Percentiles rank a stretch among this genome's conserved stretches.
phyloP scores from a whole-genome alignment of 306 rosid species.

The Citrullus amarus region DNA sequence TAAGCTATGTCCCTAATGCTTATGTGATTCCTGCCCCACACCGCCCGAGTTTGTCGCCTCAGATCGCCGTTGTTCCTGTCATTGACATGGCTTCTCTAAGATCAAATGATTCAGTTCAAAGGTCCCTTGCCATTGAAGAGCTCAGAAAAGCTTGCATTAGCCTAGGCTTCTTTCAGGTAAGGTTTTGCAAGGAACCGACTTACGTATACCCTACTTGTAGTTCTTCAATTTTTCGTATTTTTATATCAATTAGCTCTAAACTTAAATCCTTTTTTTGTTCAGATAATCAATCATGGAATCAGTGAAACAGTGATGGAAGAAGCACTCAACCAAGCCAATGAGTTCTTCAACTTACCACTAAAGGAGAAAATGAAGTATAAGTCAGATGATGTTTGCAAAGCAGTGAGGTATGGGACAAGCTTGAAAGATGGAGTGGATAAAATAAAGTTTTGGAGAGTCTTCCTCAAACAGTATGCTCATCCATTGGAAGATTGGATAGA shows the following conservation, averaged over 20 bases:
- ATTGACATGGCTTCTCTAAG: slow-evolving; percentile 25
- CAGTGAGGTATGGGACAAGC: slow-evolving; percentile 44
- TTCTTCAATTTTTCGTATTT: background rate
- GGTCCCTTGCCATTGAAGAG: slow-evolving; percentile 10
- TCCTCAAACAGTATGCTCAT: slow-evolving; percentile 51
- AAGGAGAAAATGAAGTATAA: slow-evolving; percentile 25
- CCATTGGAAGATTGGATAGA: slow-evolving; percentile 39
- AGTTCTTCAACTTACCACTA: slow-evolving; percentile 30
- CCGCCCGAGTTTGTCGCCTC: slow-evolving; percentile 15
- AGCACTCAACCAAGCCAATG: slow-evolving; percentile 21
- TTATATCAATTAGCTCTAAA: background rate
- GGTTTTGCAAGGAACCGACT: background rate
- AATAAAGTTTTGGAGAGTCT: slow-evolving; percentile 36
- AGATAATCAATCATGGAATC: slow-evolving; percentile 51
- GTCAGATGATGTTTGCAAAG: slow-evolving; percentile 33
- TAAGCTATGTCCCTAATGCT: slow-evolving; percentile 29
- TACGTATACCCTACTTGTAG: background rate
- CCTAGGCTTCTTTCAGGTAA: slow-evolving; percentile 40
- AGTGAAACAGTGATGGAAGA: slow-evolving; percentile 20
- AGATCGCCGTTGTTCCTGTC: slow-evolving; percentile 19
- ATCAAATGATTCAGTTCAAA: slow-evolving; percentile 12
- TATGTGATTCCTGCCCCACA: slow-evolving; percentile 23
- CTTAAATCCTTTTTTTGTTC: background rate
- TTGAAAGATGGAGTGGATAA: slow-evolving; percentile 31
- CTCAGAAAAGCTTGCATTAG: slow-evolving; percentile 23